Conservation (phyloP, 2,329 filamentous ascomycete species). For the Magnaporthales sp. region DNA sequence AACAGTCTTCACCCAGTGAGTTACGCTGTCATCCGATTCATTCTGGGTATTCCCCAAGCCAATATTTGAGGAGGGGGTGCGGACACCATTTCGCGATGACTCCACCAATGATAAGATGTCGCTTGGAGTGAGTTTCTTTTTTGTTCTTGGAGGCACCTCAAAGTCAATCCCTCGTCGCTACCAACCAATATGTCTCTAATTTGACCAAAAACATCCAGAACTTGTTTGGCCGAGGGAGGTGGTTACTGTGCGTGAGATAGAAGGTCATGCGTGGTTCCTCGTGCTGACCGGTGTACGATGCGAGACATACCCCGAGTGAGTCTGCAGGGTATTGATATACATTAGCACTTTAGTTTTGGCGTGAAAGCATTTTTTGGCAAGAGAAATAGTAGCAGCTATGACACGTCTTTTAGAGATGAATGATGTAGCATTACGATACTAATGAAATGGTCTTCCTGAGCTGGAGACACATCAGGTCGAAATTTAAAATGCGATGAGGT, state of each 20-base stretch:
- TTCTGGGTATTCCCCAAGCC: not conserved
- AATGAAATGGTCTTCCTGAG: not conserved
- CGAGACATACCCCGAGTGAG: not conserved
- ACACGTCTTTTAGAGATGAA: not conserved
- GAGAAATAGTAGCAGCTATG: not conserved
- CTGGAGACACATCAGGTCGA: not conserved
- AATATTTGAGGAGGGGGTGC: not conserved
- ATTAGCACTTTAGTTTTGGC: not conserved
- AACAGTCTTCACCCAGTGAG: not conserved
- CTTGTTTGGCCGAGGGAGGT: not conserved
- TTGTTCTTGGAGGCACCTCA: not conserved
- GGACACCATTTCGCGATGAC: not conserved
- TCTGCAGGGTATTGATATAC: not conserved
- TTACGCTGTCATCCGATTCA: not conserved
- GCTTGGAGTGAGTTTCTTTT: not conserved
- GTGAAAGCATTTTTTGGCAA: not conserved
- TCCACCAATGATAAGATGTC: not conserved
- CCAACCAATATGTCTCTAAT: not conserved
- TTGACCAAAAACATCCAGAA: not conserved
- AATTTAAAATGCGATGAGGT: not conserved
- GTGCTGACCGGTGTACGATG: not conserved
- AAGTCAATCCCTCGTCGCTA: not conserved
- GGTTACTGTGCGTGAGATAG: not conserved
- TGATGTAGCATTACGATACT: not conserved
- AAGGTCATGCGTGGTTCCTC: not conserved